Conservation (phyloP, 352 stramenopile genomes). For the Phytopythium kandeliae region DNA sequence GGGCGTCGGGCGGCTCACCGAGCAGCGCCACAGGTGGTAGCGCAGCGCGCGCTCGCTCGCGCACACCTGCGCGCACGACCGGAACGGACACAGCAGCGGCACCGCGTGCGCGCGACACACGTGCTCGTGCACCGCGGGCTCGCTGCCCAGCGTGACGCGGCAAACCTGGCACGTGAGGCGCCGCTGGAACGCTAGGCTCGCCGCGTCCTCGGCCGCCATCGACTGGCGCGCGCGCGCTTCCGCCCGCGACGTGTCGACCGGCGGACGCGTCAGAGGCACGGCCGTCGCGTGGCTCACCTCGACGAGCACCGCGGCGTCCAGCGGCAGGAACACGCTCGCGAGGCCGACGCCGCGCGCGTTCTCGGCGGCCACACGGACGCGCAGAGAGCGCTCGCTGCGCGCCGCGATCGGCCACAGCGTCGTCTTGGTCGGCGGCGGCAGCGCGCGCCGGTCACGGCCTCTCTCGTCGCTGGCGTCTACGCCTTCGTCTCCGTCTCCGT, state of each 20-base stretch:
- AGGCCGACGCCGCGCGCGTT: constrained; percentile 57
- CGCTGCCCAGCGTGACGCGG: constrained; percentile 7
- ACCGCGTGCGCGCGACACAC: constrained; percentile 48
- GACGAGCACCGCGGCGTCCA: constrained; percentile 36
- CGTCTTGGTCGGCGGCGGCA: constrained; percentile 28
- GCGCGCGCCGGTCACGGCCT: neutral
- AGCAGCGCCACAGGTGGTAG: constrained; percentile 73
- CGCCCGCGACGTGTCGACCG: constrained; percentile 31
- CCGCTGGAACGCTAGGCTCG: constrained; percentile 10
- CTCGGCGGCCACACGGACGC: constrained; percentile 48
- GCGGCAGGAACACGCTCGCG: constrained; percentile 44
- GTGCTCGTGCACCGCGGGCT: constrained; percentile 43
- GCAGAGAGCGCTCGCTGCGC: constrained; percentile 33
- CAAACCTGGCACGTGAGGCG: constrained; percentile 62
- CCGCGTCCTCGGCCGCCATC: constrained; percentile 42
- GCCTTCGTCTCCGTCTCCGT: neutral
- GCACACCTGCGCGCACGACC: constrained; percentile 58
- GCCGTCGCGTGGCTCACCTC: constrained; percentile 58
- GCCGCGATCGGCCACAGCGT: constrained; percentile 63
- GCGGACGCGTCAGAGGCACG: constrained; percentile 27
- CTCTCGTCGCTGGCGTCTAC: neutral
- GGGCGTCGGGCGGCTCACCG: constrained; percentile 38
- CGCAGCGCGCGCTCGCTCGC: constrained; percentile 58
- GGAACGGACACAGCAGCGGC: constrained; percentile 72
- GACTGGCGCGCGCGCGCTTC: constrained; percentile 27